phyloP scores from a whole-genome alignment of 495 filamentous ascomycete genomes.

The Aspergillus wentii region DNA sequence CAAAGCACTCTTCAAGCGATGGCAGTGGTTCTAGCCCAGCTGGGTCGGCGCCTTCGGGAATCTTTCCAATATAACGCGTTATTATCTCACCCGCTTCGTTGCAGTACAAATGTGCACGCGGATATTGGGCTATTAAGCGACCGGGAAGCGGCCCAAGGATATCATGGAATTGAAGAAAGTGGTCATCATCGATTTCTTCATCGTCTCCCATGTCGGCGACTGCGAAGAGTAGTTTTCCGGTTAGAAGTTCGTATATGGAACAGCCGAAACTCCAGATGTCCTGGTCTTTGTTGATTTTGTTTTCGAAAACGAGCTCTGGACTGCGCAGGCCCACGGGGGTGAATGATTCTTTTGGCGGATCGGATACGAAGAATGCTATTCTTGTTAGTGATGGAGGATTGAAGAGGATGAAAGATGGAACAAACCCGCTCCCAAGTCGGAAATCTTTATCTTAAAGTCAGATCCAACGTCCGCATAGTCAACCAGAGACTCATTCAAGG shows the following conservation, averaged over 20 bases:
- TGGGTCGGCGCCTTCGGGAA: too few species aligned
- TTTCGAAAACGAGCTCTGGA: conserved; percentile 29
- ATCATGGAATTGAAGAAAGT: conserved; percentile 17
- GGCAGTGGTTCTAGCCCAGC: too few species aligned
- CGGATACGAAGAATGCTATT: conserved; percentile 24
- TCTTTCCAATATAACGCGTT: too few species aligned
- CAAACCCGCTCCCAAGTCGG: conserved; percentile 35
- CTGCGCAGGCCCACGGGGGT: conserved; percentile 25
- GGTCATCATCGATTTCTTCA: too few species aligned
- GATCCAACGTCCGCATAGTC: conserved; percentile 12
- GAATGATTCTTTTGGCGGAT: conserved; percentile 22
- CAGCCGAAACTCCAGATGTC: conserved; percentile 42
- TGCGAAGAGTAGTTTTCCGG: conserved; percentile 23
- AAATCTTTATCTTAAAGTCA: conserved; percentile 31
- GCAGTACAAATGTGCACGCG: too few species aligned
- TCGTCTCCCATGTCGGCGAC: too few species aligned
- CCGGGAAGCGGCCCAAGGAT: conserved; percentile 18
- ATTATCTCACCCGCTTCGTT: too few species aligned
- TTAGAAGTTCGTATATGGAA: conserved; percentile 31
- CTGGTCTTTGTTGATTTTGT: conserved; percentile 15
- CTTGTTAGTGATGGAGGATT: conserved; percentile 5
- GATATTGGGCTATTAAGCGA: too few species aligned
- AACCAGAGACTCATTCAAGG: conserved; percentile 21
- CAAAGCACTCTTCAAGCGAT: conserved; percentile 25
- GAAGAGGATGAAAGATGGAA: conserved; percentile 7